Base-by-base conservation (phyloP, 2,329 filamentous ascomycete genomes). In the Ophiostoma tasmaniense region DNA sequence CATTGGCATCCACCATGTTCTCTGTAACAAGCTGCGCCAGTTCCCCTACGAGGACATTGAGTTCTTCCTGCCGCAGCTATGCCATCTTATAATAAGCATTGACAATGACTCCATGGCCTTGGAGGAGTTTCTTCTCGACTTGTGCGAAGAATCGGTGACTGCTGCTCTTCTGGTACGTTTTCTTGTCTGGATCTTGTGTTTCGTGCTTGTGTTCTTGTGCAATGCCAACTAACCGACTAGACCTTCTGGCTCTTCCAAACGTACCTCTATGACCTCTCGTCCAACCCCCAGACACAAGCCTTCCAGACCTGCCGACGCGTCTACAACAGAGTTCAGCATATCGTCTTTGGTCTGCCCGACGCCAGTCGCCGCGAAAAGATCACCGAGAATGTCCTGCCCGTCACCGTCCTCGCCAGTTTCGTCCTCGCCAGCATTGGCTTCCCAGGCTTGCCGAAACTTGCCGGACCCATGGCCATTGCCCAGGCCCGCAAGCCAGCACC, bases 191-290 rank as follows among this genome's bases (percentile, higher is more conserved):
- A 8, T 33, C 25, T 30, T 30, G 14, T 35, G 14, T 5, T 14
- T 2, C 28, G 28, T 62, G 14, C 13, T 22, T 61, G 22, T 61
- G 11, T 10, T 30, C 66, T 65, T 2, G 10, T 39, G 35, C 33
- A 33, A 39, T 14, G 37, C 11, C 33, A 14, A 25, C 64, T 67
- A 62, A 66, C 50, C 30, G 25, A 28, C 67, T 75, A 95, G 91
- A 94, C 91, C 45, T 95, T 95, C 79, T 95, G 91, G 91, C 85
- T 95, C 67, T 93, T 95, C 78, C 91, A 95, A 80, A 94, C 90
- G 4, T 93, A 95, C 76, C 86, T 95, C 37, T 89, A 91, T 81
- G 92, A 95, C 77, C 86, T 95, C 71, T 86, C 90, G 68, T 82
- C 84, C 75, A 90, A 90, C 70, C 91, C 91, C 2, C 89, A 90